These are phyloP conservation scores for Entomortierella beljakovae DNA, from an alignment of 192 early-diverging fungal genomes.

Conservation along the genomic window DNA sequence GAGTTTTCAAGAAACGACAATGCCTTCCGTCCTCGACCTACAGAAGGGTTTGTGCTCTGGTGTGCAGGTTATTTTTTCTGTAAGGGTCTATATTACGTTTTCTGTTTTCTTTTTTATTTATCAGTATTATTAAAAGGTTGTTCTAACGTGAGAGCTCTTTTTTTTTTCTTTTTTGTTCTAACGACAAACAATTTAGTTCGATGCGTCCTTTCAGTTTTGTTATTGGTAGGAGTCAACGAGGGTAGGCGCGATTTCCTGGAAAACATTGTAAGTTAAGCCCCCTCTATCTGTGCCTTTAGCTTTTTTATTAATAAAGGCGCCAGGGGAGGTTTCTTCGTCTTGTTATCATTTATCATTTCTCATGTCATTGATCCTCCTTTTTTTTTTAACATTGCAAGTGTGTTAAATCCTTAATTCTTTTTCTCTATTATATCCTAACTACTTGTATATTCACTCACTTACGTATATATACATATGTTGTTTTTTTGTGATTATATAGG, in stretches of 20 bases:
- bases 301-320: background rate
- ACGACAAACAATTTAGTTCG: constrained; percentile 12
- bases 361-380: too few relatives aligned
- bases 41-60: constrained; percentile 51
- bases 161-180: background rate
- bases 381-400: too few relatives aligned
- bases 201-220: constrained; percentile 33
- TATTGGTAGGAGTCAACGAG: constrained; percentile 28
- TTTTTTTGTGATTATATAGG: constrained; percentile 8
- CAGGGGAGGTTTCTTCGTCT: background rate
- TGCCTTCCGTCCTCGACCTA: constrained; percentile 45
- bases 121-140: too few relatives aligned
- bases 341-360: background rate
- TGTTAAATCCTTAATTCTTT: too few relatives aligned
- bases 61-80: constrained; percentile 50
- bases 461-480: background rate
- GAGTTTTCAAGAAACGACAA: constrained; percentile 49
- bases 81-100: background rate
- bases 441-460: background rate
- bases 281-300: background rate
- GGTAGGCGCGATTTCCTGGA: constrained; percentile 37
- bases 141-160: background rate
- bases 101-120: too few relatives aligned
- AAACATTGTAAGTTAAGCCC: constrained; percentile 34
- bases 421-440: too few relatives aligned